A percentile compares a stretch with the other conserved stretches of the same genome.
These are phyloP conservation scores for Isabelozyma gotoi DNA, from an alignment of 805 yeast species.

Conservation along the genomic window DNA sequence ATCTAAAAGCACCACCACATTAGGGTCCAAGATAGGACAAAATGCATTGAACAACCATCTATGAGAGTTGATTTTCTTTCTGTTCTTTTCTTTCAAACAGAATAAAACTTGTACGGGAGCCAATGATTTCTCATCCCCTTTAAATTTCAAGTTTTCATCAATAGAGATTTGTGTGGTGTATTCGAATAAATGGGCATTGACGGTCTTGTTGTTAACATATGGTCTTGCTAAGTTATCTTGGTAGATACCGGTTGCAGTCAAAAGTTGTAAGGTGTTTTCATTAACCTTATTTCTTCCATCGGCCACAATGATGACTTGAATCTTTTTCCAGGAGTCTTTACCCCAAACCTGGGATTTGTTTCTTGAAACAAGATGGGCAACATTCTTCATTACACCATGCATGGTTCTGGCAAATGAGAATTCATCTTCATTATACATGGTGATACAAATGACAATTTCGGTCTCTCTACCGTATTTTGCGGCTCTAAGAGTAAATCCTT, in stretches of 20 bases:
- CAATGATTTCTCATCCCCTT: slow-evolving; percentile 84
- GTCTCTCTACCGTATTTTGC: slow-evolving; percentile 87
- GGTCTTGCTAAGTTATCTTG: slow-evolving; percentile 98
- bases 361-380: slow-evolving; percentile 83
- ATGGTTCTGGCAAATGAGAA: slow-evolving; percentile 85
- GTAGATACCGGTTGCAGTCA: slow-evolving; percentile 94
- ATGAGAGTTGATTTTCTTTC: slow-evolving; percentile 94
- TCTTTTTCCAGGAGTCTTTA: slow-evolving; percentile 93
- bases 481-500: slow-evolving; percentile 85
- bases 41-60: slow-evolving; percentile 96
- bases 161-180: slow-evolving; percentile 94
- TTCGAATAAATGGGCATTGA: slow-evolving; percentile 91
- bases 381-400: slow-evolving; percentile 91
- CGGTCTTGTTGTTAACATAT: slow-evolving; percentile 86
- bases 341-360: slow-evolving; percentile 90
- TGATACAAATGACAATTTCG: slow-evolving; percentile 86
- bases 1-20: slow-evolving; percentile 83
- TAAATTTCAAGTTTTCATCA: slow-evolving; percentile 84
- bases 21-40: slow-evolving; percentile 90
- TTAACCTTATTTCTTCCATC: slow-evolving; percentile 92
- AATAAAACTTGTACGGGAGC: slow-evolving; percentile 94
- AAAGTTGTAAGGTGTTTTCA: slow-evolving; percentile 79
- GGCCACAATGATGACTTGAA: slow-evolving; percentile 85
- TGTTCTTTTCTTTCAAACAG: slow-evolving; percentile 88
- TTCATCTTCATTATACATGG: slow-evolving; percentile 98